These are phyloP conservation scores for Cordyceps farinosa DNA, from an alignment of 2,329 filamentous ascomycete genomes.

Conservation along the genomic window DNA sequence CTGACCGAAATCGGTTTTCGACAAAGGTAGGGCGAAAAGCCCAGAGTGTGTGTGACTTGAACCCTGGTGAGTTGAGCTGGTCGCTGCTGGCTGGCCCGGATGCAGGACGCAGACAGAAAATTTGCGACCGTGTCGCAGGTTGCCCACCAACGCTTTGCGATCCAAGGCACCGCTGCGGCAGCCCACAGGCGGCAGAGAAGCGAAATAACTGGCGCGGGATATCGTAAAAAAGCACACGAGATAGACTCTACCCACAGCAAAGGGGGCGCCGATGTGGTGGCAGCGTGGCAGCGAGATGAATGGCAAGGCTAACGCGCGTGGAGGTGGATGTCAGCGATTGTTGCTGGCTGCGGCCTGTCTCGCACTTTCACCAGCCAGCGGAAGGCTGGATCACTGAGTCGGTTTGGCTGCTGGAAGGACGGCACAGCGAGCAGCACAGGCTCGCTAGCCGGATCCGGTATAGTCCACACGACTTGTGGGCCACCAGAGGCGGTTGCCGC, in stretches of 20 bases:
- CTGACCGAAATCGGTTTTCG: background rate
- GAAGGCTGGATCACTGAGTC: background rate
- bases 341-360: conserved; percentile 13
- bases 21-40: background rate
- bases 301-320: conserved; percentile 18
- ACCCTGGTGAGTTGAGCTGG: conserved; percentile 1
- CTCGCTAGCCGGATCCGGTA: background rate
- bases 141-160: background rate
- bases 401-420: background rate
- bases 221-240: background rate
- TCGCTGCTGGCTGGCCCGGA: background rate
- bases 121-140: conserved; percentile 12
- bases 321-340: conserved; percentile 17
- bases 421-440: background rate
- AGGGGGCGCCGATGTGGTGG: conserved; percentile 13
- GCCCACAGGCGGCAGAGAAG: background rate
- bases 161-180: background rate
- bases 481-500: background rate
- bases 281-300: conserved; percentile 17
- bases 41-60: conserved; percentile 9
- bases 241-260: conserved; percentile 11
- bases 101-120: conserved; percentile 5
- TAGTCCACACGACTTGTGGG: background rate
- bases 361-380: conserved; percentile 10
- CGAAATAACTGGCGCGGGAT: conserved; percentile 2